Percentiles rank a stretch among this genome's conserved stretches.
Conservation (phyloP, 1,284 basidiomycete genomes). For the Tilletia walkeri region DNA sequence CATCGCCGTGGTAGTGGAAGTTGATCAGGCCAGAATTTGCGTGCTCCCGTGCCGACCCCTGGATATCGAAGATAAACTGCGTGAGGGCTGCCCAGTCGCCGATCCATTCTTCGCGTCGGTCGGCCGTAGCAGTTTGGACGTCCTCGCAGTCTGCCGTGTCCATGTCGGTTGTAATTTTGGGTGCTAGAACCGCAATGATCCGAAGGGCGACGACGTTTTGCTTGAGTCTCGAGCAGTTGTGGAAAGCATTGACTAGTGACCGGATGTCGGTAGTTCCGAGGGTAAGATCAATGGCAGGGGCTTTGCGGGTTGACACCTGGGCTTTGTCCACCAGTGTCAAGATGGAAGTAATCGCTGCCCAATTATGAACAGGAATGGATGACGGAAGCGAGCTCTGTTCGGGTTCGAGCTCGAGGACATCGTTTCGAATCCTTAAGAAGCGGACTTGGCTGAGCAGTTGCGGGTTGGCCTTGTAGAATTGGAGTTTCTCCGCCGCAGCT, state of each 20-base stretch:
- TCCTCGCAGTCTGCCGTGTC: background rate
- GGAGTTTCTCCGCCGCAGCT: background rate
- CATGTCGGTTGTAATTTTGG: background rate
- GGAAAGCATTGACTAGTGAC: background rate
- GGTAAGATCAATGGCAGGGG: background rate
- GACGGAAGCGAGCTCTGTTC: too few relatives aligned
- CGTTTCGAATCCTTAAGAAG: background rate
- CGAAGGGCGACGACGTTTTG: background rate
- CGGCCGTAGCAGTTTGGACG: too few relatives aligned
- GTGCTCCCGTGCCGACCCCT: background rate
- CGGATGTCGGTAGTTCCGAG: background rate
- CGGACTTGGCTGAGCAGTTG: background rate
- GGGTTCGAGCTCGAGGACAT: background rate
- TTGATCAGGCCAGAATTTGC: background rate
- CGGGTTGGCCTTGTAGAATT: background rate
- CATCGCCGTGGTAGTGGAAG: background rate
- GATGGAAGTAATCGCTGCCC: too few relatives aligned
- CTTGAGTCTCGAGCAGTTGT: background rate
- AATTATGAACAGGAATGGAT: too few relatives aligned
- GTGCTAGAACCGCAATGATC: background rate
- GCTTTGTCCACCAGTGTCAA: background rate
- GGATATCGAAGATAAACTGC: background rate
- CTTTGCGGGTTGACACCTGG: background rate
- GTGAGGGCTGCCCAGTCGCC: background rate
- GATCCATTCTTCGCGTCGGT: background rate